phyloP scores from a whole-genome alignment of 2,329 filamentous ascomycete species.

The Microcyclosporella mali region DNA sequence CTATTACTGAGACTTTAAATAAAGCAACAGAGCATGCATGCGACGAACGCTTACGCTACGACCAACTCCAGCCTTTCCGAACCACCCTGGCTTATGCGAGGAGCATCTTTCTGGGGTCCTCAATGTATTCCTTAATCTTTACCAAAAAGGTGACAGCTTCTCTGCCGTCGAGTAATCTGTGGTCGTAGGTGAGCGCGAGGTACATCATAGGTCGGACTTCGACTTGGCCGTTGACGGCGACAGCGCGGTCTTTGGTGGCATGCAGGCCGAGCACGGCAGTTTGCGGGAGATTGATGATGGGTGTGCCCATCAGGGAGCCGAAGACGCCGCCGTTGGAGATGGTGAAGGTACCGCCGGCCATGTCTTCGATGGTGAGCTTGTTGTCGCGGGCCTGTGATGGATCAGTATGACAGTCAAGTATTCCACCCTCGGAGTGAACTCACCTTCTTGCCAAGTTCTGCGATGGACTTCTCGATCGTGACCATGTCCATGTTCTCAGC shows the following conservation, averaged over 20 bases:
- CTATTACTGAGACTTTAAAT: too few relatives aligned
- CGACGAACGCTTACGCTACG: too few relatives aligned
- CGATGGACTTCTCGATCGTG: constrained; percentile 82
- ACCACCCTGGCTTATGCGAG: constrained; percentile 36
- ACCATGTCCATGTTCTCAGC: constrained; percentile 83
- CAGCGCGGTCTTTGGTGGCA: constrained; percentile 88
- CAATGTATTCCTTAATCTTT: constrained; percentile 66
- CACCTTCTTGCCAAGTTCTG: constrained; percentile 93
- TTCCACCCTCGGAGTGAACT: constrained; percentile 15
- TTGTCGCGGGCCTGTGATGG: constrained; percentile 70
- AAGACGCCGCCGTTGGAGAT: constrained; percentile 97
- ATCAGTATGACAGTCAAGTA: constrained; percentile 5
- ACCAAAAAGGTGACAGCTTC: constrained; percentile 95
- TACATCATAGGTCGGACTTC: constrained; percentile 99
- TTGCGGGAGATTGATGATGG: constrained; percentile 96
- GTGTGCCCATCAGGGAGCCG: constrained; percentile 92
- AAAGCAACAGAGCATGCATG: too few relatives aligned
- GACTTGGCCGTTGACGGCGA: constrained; percentile 86
- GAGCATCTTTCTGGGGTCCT: constrained; percentile 84
- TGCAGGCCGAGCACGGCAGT: constrained; percentile 86
- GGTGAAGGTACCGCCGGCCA: constrained; percentile 97
- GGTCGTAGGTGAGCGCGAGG: constrained; percentile 93
- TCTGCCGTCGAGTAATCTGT: constrained; percentile 87
- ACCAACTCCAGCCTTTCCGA: neutral
- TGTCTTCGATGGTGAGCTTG: constrained; percentile 97